Base-by-base conservation (phyloP, 768 basidiomycete genomes). In the Russula vinacea region DNA sequence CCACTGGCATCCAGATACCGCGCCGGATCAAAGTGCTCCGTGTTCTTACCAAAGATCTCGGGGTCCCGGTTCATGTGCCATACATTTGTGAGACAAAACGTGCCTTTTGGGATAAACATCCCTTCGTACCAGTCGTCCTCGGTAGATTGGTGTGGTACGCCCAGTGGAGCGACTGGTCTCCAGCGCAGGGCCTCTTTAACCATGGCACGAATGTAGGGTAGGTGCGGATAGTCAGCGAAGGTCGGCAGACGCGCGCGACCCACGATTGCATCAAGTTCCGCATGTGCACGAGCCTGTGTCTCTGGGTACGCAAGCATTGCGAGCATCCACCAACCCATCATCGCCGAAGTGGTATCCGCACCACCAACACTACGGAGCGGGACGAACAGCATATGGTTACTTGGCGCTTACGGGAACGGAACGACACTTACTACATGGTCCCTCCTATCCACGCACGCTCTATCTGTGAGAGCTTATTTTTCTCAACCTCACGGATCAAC, bases 91-190 rank as follows among this genome's bases (percentile, higher is more conserved):
- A 55, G 3, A 8, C 54, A 55, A 24, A 55, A 17, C 22, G 54
- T 39, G n/a, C 54, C 54, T 17, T 55, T 55, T 2, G 54, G 54
- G 3, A 55, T 39, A 22, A 40, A 55, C 54, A 40, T 53, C 26
- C 54, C 54, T 55, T 55, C 37, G 22, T 55, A 55, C 54, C 37
- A 40, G 37, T 55, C 54, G 1, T 55, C 54, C 22, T 39, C 37
- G 6, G 54, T 55, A 0, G 4, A 14, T 24, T 13, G 22, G 17
- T 55, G 54, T 13, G 52, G 52, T 16, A 11, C 2, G 37, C 0
- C 22, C 5, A 55, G 14, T 16, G 54, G 54, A 13, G 7, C 54
- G 3, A 17, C 24, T 17, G 54, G 35, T 17, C 37, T 55, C 54
- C 54, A 55, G 22, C 54, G 54, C 26, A 55, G 24, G 9, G 14